Percentiles rank a stretch among this genome's conserved stretches.
These are phyloP conservation scores for Parastagonospora avenae DNA, from an alignment of 2,329 filamentous ascomycete genomes.

Conservation along the genomic window DNA sequence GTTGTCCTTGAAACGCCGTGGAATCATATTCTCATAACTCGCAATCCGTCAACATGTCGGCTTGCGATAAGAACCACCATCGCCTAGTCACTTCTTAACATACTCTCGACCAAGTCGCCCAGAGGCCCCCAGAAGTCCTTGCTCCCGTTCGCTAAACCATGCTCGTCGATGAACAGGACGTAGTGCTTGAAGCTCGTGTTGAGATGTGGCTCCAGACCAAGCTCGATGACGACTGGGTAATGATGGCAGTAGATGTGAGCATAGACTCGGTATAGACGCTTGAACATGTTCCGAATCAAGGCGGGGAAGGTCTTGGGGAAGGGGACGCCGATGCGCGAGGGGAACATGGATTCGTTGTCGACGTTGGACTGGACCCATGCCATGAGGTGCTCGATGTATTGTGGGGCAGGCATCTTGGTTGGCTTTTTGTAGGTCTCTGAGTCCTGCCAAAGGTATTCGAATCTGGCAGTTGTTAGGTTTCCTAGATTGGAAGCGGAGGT, in stretches of 20 bases:
- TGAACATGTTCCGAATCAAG: conserved; percentile 99
- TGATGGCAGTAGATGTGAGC: conserved; percentile 98
- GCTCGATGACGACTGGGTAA: conserved; percentile 92
- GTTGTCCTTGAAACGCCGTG: too few relatives aligned
- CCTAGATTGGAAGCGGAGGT: too few relatives aligned
- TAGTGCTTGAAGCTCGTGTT: conserved; percentile 99
- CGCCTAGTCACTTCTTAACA: conserved; percentile 83
- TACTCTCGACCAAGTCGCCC: conserved; percentile 95
- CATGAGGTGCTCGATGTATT: conserved; percentile 98
- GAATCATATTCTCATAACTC: too few relatives aligned
- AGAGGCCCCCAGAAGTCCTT: conserved; percentile 98
- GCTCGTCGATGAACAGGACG: conserved; percentile 97
- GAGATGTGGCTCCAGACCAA: conserved; percentile 93
- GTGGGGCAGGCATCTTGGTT: conserved; percentile 96
- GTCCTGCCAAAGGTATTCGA: conserved; percentile 99
- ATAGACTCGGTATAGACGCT: conserved; percentile 97
- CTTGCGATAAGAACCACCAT: too few relatives aligned
- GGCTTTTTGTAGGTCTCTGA: conserved; percentile 90
- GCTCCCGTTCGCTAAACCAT: conserved; percentile 79
- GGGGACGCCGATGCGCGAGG: conserved; percentile 91
- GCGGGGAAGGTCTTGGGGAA: conserved; percentile 90
- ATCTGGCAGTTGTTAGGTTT: conserved; percentile 58
- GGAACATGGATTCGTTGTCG: conserved; percentile 93
- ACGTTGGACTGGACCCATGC: conserved; percentile 94
- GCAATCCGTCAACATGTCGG: too few relatives aligned